Conservation (phyloP, 805 yeast species). For the Wickerhamiella spandovensis region DNA sequence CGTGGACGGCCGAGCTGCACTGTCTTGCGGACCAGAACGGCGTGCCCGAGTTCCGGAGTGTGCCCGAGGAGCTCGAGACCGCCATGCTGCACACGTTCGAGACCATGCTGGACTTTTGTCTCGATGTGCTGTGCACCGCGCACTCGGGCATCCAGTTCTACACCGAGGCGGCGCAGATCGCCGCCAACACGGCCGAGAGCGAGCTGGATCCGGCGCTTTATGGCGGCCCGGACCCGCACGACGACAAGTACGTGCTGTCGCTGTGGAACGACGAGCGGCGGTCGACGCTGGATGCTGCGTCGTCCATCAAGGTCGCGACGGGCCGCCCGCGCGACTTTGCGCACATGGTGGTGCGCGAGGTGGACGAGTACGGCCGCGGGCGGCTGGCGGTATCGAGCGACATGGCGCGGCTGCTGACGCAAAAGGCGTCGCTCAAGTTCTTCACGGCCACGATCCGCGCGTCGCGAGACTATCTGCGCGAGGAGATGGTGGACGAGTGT, state of each 20-base stretch:
- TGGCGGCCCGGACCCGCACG: slow-evolving; percentile 32
- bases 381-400: slow-evolving; percentile 47
- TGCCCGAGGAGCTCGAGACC: slow-evolving; percentile 44
- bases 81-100: slow-evolving; percentile 25
- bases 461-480: slow-evolving; percentile 58
- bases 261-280: slow-evolving; percentile 71
- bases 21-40: slow-evolving; percentile 33
- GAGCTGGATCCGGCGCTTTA: slow-evolving; percentile 33
- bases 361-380: slow-evolving; percentile 56
- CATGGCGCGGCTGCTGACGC: slow-evolving; percentile 34
- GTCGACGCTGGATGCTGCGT: slow-evolving; percentile 62
- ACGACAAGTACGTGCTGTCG: slow-evolving; percentile 40
- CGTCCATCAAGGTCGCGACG: slow-evolving; percentile 50
- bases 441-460: slow-evolving; percentile 48
- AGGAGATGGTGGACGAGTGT: slow-evolving; percentile 67
- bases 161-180: slow-evolving; percentile 18
- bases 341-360: slow-evolving; percentile 52
- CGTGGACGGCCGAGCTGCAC: slow-evolving; percentile 45
- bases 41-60: slow-evolving; percentile 15
- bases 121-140: slow-evolving; percentile 21
- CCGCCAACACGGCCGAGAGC: slow-evolving; percentile 24
- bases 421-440: slow-evolving; percentile 44
- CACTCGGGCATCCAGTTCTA: slow-evolving; percentile 17
- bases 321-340: slow-evolving; percentile 53
- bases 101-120: slow-evolving; percentile 21